Conservation (phyloP, 352 stramenopile species). For the Globisporangium alternatum region DNA sequence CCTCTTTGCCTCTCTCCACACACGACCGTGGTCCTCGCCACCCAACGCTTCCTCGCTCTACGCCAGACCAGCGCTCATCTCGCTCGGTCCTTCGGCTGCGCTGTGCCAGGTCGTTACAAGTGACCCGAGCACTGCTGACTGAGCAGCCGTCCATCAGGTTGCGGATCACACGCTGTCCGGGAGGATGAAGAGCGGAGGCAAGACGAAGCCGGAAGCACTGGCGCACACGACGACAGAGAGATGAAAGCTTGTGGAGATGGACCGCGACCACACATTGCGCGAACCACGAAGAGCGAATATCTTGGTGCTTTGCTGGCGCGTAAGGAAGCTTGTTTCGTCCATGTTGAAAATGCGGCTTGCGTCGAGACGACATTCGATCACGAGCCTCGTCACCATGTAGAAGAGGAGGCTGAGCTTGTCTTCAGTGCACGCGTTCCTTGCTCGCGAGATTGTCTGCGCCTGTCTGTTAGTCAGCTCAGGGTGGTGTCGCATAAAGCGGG, state of each 20-base stretch:
- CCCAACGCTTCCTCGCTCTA: too few species aligned
- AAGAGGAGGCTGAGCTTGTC: slow-evolving; percentile 1
- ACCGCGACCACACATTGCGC: background rate
- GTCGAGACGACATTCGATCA: background rate
- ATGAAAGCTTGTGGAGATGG: background rate
- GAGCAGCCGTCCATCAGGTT: background rate
- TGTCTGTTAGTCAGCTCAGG: background rate
- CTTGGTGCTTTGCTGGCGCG: background rate
- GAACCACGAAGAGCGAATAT: background rate
- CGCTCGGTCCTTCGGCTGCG: too few species aligned
- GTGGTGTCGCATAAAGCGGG: background rate
- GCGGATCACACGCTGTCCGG: background rate
- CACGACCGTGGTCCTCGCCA: too few species aligned
- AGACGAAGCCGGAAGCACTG: background rate
- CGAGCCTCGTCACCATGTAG: background rate
- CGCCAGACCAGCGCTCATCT: too few species aligned
- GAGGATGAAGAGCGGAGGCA: background rate
- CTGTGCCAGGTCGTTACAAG: too few species aligned
- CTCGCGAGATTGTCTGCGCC: slow-evolving; percentile 1
- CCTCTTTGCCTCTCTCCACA: too few species aligned
- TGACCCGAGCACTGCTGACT: background rate
- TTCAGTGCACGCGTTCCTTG: slow-evolving; percentile 2
- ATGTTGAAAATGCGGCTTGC: background rate
- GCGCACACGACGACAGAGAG: background rate
- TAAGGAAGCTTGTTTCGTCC: background rate